Base-by-base conservation (phyloP, 2,329 filamentous ascomycete genomes). In the Hypoxylon rubiginosum region DNA sequence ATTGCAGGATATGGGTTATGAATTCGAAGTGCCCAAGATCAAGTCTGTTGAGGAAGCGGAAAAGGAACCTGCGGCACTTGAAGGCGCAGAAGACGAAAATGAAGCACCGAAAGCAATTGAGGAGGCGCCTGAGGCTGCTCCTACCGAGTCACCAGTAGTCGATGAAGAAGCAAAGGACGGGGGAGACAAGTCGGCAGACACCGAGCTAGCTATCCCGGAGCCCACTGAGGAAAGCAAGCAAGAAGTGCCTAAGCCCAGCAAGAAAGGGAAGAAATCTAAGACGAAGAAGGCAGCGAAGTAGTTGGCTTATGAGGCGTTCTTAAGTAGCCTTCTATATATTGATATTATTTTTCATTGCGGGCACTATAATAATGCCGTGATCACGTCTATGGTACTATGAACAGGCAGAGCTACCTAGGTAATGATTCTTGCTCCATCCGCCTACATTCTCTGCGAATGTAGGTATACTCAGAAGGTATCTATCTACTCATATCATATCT, bases 1-100 rank as follows among this genome's bases (percentile, higher is more conserved):
- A 82, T 82, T 97, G 71, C 90, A 92, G 84, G 89, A 86, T 45
- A 80, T 97, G 64, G 95, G 92, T 9, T 98, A 99, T 79, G 90
- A 96, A 66, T 94, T 93, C 75, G 87, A 92, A 55, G 86, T 88
- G 21, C 93, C 93, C 0, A 82, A 85, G 71, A 81, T 97, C 71
- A 97, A 92, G 83, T 77, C 76, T 8, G 80, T 83, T 11, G 74
- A 80, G 24, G 81, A 82, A n/a, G 76, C 76, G 24, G 76, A 80
- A 43, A 75, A 76, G 59, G 76, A 74, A 15, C 71, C 74, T 59
- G 72, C 77, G 39, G 75, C 78, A 26, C 71, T 81, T 34, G 79
- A 80, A 74, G 76, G 76, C 30, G 77, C 71, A 11, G 75, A 77
- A 59, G 77, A 78, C 58, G 77, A 80, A 56, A n/a, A n/a, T n/a